Base-by-base conservation (phyloP, 805 yeast species). In the Wickerhamomyces alni region DNA sequence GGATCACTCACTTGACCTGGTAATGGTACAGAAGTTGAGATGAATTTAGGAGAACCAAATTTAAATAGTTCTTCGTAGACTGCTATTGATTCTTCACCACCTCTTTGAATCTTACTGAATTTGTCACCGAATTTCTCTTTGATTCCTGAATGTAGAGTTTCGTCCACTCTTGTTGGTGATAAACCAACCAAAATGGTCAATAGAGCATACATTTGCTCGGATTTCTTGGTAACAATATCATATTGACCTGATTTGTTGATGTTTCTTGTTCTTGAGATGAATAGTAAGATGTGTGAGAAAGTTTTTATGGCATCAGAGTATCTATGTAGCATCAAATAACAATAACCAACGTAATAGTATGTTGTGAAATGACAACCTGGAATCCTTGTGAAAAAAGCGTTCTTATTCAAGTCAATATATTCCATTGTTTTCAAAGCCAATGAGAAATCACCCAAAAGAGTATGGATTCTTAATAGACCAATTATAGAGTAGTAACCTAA, bases 151-250 rank as follows among this genome's bases (percentile, higher is more conserved):
- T 64, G 70, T 46, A 71, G 55, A 30, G 57, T 57, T 39, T 70
- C 76, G 45, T 71, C 76, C 18, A 72, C 47, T 48, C 72, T 63
- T 11, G 72, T 66, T 37, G 77, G 75, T 36, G 66, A 62, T 29
- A 72, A 56, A 17, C 74, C 69, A 29, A 69, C 60, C 37, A 70
- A 61, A 27, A 71, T 62, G 22, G 75, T 70, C 40, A 71, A 54
- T 32, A 71, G 58, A 4, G 77, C 75, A 45, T 68, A 69, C 74
- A 70, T 71, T 54, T 71, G 77, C 41, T 70, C 77, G 13, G 71
- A 60, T 47, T 67, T 65, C 54, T 70, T 71, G 40, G 70, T 65
- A 40, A 70, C 65, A 31, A 62, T 51, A 50, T 72, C 75, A 47
- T 65, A 71, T 50, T 68, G 73, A 6, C 70, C 69, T 13, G 67